These are phyloP conservation scores for Lentinus tigrinus DNA, from an alignment of 768 basidiomycete species.

Conservation along the genomic window DNA sequence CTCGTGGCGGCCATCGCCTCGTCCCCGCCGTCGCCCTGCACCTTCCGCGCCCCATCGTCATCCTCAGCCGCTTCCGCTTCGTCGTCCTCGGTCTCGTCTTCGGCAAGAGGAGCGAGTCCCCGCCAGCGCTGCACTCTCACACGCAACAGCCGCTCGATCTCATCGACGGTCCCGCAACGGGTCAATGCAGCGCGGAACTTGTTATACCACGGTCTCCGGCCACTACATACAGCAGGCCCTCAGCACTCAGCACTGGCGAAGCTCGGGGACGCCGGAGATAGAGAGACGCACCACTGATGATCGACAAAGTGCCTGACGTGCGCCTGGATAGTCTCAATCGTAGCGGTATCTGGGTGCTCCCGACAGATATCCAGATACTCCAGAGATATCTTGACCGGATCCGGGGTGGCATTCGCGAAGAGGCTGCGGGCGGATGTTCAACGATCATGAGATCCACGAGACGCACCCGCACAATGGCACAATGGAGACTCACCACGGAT, in stretches of 20 bases:
- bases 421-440: constrained; percentile 54
- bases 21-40: background rate
- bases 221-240: constrained; percentile 7
- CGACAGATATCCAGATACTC: constrained; percentile 69
- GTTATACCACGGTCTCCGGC: constrained; percentile 27
- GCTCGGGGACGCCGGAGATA: background rate
- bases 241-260: background rate
- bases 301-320: constrained; percentile 70
- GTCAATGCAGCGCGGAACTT: constrained; percentile 24
- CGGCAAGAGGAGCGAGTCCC: constrained; percentile 10
- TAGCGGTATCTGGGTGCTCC: constrained; percentile 45
- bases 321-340: constrained; percentile 50
- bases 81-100: background rate
- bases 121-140: constrained; percentile 26
- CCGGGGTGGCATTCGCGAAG: constrained; percentile 53
- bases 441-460: background rate
- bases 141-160: constrained; percentile 23
- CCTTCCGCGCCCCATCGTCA: background rate
- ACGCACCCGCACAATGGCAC: background rate
- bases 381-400: constrained; percentile 64
- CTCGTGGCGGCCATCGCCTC: background rate
- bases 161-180: constrained; percentile 20
- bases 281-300: constrained; percentile 56
- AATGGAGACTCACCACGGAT: constrained; percentile 59
- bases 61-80: background rate